Evolutionary conservation across 1,284 basidiomycete species (phyloP).

Genomic region (Austroboletus novae-zelandiae): DNA sequence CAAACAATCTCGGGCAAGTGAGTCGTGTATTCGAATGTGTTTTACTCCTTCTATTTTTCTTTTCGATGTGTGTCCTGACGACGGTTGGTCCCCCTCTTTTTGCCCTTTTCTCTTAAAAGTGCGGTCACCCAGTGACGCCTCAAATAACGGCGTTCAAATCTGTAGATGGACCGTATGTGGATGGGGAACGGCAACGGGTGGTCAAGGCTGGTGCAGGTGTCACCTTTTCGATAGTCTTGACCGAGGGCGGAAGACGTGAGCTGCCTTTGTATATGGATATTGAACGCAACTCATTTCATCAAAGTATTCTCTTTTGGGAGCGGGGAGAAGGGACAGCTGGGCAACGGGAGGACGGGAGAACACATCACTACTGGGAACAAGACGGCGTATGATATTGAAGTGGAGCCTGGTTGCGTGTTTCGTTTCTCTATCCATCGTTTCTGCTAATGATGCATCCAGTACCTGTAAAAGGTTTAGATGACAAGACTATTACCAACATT

Average conservation of each 20-base stretch:
- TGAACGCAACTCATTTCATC: too few species aligned
- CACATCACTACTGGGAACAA: slow-evolving; percentile 84
- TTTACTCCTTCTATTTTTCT: neutral
- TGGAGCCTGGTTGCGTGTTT: slow-evolving; percentile 57
- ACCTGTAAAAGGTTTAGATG: slow-evolving; percentile 68
- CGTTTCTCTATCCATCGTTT: slow-evolving; percentile 2
- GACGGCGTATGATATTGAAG: slow-evolving; percentile 77
- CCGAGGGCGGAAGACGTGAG: slow-evolving; percentile 72
- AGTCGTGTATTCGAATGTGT: slow-evolving; percentile 14
- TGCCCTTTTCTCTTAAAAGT: slow-evolving; percentile 40
- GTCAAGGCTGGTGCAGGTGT: slow-evolving; percentile 78
- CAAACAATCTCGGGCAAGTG: slow-evolving; percentile 83
- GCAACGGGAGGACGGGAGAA: slow-evolving; percentile 88
- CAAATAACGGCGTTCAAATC: slow-evolving; percentile 67
- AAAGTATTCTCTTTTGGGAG: slow-evolving; percentile 87
- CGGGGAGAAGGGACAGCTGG: slow-evolving; percentile 90
- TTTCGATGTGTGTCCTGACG: neutral
- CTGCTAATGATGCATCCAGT: slow-evolving; percentile 40
- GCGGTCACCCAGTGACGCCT: slow-evolving; percentile 63
- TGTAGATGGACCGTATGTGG: slow-evolving; percentile 54
- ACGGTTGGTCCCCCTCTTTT: neutral
- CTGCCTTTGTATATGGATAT: neutral
- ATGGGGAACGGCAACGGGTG: slow-evolving; percentile 61
- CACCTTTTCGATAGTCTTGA: slow-evolving; percentile 81
- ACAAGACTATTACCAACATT: slow-evolving; percentile 77